A percentile compares a stretch with the other conserved stretches of the same genome.
phyloP scores from a whole-genome alignment of 2,329 filamentous ascomycete species.

The Thelonectria olida region DNA sequence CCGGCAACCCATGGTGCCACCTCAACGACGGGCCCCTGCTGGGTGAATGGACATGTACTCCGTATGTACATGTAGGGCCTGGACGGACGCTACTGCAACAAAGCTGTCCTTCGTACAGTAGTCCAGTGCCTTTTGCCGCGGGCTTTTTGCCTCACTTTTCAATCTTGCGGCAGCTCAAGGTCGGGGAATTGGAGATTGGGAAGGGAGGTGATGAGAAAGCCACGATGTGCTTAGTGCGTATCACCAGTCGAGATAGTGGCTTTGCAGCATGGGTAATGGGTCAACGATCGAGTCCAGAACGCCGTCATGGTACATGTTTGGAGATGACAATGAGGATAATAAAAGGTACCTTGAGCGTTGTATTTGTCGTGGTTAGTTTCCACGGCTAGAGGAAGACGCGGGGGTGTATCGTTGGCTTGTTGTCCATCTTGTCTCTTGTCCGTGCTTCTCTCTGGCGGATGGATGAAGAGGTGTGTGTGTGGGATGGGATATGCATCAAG shows the following conservation, averaged over 20 bases:
- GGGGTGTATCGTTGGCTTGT: too few species aligned
- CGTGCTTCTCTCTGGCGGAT: background rate
- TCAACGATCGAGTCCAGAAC: background rate
- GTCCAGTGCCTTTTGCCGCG: background rate
- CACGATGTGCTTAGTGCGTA: slow-evolving; percentile 17
- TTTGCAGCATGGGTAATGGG: background rate
- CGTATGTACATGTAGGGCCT: background rate
- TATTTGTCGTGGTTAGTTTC: background rate
- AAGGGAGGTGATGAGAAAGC: slow-evolving; percentile 15
- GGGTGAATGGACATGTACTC: background rate
- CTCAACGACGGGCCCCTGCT: slow-evolving; percentile 9
- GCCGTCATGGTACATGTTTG: background rate
- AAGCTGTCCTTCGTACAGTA: background rate
- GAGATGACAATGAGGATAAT: slow-evolving; percentile 2
- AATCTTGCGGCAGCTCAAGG: background rate
- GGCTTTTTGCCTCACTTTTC: slow-evolving; percentile 4
- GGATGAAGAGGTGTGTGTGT: too few species aligned
- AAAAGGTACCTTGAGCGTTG: background rate
- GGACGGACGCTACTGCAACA: slow-evolving; percentile 17
- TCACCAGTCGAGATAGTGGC: slow-evolving; percentile 20
- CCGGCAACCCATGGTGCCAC: slow-evolving; percentile 19
- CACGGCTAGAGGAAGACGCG: too few species aligned
- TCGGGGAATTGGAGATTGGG: slow-evolving; percentile 18
- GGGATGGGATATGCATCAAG: background rate
- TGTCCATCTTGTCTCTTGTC: background rate